A percentile compares a stretch with the other conserved stretches of the same genome.
phyloP scores from a whole-genome alignment of 2,329 filamentous ascomycete genomes.

The Monosporascus sp. region DNA sequence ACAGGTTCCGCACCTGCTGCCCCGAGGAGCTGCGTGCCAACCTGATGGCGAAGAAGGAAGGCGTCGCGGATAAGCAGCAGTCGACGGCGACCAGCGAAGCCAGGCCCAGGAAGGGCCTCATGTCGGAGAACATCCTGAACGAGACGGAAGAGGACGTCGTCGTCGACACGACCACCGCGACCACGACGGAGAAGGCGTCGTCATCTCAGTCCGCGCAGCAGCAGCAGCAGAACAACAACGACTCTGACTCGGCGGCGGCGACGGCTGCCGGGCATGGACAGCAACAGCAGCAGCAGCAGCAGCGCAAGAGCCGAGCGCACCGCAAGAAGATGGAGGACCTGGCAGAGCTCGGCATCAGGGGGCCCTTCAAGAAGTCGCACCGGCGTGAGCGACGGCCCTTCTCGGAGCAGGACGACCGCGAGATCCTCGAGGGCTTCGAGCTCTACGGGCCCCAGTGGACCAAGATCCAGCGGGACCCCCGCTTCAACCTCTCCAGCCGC shows the following conservation, averaged over 20 bases:
- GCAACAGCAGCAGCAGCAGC: conserved; percentile 13
- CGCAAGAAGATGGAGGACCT: conserved; percentile 53
- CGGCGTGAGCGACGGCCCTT: conserved; percentile 57
- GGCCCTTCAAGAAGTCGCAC: conserved; percentile 57
- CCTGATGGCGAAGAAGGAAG: conserved; percentile 25
- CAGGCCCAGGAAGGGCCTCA: conserved; percentile 43
- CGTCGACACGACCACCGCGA: conserved; percentile 10
- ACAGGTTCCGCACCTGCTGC: conserved; percentile 62
- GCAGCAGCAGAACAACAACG: conserved; percentile 8
- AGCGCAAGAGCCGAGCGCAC: conserved; percentile 48
- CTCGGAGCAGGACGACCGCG: conserved; percentile 56
- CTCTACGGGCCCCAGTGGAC: conserved; percentile 61
- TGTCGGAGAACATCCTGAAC: conserved; percentile 53
- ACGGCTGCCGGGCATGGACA: conserved; percentile 9
- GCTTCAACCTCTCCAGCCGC: conserved; percentile 51
- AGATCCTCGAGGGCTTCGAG: conserved; percentile 56
- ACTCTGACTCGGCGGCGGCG: conserved; percentile 30
- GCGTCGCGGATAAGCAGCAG: conserved; percentile 16
- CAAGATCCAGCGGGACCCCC: conserved; percentile 56
- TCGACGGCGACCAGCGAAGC: conserved; percentile 19
- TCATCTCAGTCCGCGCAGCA: conserved; percentile 13
- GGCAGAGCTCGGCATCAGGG: conserved; percentile 53
- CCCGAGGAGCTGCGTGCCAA: conserved; percentile 52
- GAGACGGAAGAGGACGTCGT: conserved; percentile 34
- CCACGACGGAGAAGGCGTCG: too few relatives aligned